Percentiles rank a stretch among this genome's conserved stretches.
These are phyloP conservation scores for Zygoascus ofunaensis DNA, from an alignment of 805 yeast genomes.

Conservation along the genomic window DNA sequence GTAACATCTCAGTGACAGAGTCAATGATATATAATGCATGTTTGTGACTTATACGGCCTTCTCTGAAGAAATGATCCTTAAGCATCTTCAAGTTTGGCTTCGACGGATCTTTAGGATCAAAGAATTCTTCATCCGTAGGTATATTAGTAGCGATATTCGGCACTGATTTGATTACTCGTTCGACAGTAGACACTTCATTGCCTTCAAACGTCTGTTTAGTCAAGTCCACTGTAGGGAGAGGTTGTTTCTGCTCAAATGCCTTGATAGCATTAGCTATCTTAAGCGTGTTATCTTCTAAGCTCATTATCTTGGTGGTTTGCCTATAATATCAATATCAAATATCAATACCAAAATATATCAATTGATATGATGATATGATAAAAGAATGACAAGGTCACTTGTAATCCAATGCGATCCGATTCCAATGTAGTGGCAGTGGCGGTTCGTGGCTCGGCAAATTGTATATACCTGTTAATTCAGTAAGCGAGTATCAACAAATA, in stretches of 20 bases:
- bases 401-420: too few relatives aligned
- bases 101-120: conserved; percentile 41
- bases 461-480: too few relatives aligned
- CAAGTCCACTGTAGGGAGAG: conserved; percentile 31
- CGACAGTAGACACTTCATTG: conserved; percentile 43
- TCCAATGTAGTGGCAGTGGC: too few relatives aligned
- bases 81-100: conserved; percentile 66
- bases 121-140: conserved; percentile 65
- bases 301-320: neutral
- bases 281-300: conserved; percentile 11
- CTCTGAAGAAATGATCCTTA: conserved; percentile 62
- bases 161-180: conserved; percentile 49
- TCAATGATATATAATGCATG: conserved; percentile 63
- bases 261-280: conserved; percentile 29
- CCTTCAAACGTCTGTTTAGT: conserved; percentile 48
- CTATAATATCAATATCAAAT: too few relatives aligned
- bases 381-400: too few relatives aligned
- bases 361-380: too few relatives aligned
- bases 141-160: conserved; percentile 54
- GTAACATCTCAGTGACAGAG: conserved; percentile 54
- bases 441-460: too few relatives aligned
- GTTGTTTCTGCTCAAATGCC: conserved; percentile 29
- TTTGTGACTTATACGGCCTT: conserved; percentile 65
- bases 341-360: too few relatives aligned
- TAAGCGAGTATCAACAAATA: too few relatives aligned